These are phyloP conservation scores for Exserohilum rostratum DNA, from an alignment of 2,329 filamentous ascomycete species.

Conservation along the genomic window DNA sequence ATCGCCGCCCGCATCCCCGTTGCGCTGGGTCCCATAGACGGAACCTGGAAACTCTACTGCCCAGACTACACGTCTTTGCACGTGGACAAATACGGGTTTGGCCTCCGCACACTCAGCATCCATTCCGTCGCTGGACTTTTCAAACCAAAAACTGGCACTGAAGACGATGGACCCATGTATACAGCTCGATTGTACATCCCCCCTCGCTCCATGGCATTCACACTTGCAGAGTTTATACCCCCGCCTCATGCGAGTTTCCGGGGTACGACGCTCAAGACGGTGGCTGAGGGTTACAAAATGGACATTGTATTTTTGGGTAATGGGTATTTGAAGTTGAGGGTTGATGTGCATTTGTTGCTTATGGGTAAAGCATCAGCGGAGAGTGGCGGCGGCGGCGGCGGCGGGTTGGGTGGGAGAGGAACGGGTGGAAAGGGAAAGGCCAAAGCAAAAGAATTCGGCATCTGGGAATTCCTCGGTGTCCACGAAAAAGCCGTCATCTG, in stretches of 20 bases:
- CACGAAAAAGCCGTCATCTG: constrained; percentile 16
- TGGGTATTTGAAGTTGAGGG: constrained; percentile 34
- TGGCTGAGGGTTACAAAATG: constrained; percentile 31
- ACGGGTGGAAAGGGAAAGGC: constrained; percentile 22
- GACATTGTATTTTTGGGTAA: constrained; percentile 39
- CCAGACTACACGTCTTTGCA: constrained; percentile 31
- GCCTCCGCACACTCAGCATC: constrained; percentile 34
- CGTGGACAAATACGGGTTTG: constrained; percentile 37
- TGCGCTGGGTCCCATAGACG: constrained; percentile 30
- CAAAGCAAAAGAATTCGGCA: neutral
- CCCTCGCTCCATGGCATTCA: constrained; percentile 34
- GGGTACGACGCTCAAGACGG: constrained; percentile 24
- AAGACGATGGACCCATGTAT: constrained; percentile 9
- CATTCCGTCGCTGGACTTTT: constrained; percentile 16
- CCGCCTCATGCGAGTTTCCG: constrained; percentile 41
- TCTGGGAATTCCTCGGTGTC: constrained; percentile 31
- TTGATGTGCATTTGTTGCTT: constrained; percentile 37
- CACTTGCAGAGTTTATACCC: constrained; percentile 20
- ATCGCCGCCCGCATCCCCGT: constrained; percentile 32
- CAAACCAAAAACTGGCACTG: neutral
- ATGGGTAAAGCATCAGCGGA: constrained; percentile 26
- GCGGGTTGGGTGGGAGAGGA: constrained; percentile 24
- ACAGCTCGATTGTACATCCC: constrained; percentile 36
- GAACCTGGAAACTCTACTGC: constrained; percentile 37
- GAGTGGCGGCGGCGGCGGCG: constrained; percentile 17